These are phyloP conservation scores for Mycena floridula DNA, from an alignment of 768 basidiomycete species.

Conservation along the genomic window DNA sequence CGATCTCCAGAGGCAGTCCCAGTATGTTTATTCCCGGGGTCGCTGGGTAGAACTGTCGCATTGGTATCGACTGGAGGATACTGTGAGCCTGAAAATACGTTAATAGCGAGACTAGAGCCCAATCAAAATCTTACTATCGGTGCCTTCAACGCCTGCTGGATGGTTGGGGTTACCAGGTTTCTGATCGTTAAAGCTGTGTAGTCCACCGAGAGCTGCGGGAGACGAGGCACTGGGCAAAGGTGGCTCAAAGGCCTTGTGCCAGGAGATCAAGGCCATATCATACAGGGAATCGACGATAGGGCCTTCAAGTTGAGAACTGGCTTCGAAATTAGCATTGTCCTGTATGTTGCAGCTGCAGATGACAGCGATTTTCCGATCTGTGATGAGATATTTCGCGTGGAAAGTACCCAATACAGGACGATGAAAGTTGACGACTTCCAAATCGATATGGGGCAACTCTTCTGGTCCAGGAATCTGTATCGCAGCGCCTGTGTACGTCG, in stretches of 20 bases:
- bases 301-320: slow-evolving; percentile 50
- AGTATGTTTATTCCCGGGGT: neutral
- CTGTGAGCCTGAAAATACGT: neutral
- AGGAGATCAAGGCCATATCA: slow-evolving; percentile 61
- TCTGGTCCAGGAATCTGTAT: slow-evolving; percentile 46
- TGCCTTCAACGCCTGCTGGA: neutral
- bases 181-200: slow-evolving; percentile 34
- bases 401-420: slow-evolving; percentile 52
- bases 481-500: slow-evolving; percentile 35
- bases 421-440: slow-evolving; percentile 57
- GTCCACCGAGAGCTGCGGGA: slow-evolving; percentile 19
- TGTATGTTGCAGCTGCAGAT: slow-evolving; percentile 69
- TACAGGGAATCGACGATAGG: slow-evolving; percentile 65
- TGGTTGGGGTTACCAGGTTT: neutral
- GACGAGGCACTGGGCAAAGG: slow-evolving; percentile 33
- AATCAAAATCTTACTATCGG: neutral
- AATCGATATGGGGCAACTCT: slow-evolving; percentile 54
- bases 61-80: neutral
- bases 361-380: slow-evolving; percentile 61
- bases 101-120: too few species aligned
- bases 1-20: neutral
- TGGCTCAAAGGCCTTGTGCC: slow-evolving; percentile 43
- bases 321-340: slow-evolving; percentile 29
- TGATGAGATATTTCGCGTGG: slow-evolving; percentile 65
- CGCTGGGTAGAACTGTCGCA: neutral